Conservation (phyloP, 2,329 filamentous ascomycete genomes). For the Fusarium sp. region DNA sequence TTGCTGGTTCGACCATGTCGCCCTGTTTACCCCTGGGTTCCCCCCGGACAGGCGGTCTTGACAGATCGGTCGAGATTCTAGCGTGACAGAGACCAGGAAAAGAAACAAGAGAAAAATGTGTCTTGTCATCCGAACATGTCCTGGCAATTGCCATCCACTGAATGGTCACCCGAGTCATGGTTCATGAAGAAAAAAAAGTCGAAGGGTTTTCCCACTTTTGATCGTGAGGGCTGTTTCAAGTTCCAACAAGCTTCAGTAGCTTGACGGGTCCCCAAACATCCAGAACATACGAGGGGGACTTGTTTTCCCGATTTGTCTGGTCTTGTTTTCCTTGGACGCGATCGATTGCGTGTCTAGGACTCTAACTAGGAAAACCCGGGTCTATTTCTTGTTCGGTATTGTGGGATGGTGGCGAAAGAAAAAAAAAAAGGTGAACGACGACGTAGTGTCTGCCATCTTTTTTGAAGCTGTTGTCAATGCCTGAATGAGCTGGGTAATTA, state of each 20-base stretch:
- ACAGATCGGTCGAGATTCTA: conserved; percentile 19
- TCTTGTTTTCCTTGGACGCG: conserved; percentile 15
- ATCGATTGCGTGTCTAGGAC: conserved; percentile 33
- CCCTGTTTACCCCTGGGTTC: conserved; percentile 5
- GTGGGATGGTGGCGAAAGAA: conserved; percentile 24
- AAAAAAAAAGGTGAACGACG: not conserved
- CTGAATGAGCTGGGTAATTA: not conserved
- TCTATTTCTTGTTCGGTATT: conserved; percentile 15
- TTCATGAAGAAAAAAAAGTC: not conserved
- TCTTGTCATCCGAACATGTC: not conserved
- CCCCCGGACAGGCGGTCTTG: not conserved
- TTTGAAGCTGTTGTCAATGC: conserved; percentile 5
- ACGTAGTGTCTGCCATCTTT: not conserved
- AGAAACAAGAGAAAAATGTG: not conserved
- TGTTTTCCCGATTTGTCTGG: conserved; percentile 34
- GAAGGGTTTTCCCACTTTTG: not conserved
- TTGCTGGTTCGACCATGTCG: conserved; percentile 19
- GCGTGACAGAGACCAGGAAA: not conserved
- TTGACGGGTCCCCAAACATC: conserved; percentile 12
- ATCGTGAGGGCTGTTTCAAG: conserved; percentile 24
- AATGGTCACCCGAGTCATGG: conserved; percentile 9
- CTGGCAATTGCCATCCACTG: not conserved
- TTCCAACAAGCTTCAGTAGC: conserved; percentile 29
- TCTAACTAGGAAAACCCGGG: conserved; percentile 19
- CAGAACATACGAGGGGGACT: conserved; percentile 2